These are phyloP conservation scores for Verticillium klebahnii DNA, from an alignment of 2,329 filamentous ascomycete species.

Conservation along the genomic window DNA sequence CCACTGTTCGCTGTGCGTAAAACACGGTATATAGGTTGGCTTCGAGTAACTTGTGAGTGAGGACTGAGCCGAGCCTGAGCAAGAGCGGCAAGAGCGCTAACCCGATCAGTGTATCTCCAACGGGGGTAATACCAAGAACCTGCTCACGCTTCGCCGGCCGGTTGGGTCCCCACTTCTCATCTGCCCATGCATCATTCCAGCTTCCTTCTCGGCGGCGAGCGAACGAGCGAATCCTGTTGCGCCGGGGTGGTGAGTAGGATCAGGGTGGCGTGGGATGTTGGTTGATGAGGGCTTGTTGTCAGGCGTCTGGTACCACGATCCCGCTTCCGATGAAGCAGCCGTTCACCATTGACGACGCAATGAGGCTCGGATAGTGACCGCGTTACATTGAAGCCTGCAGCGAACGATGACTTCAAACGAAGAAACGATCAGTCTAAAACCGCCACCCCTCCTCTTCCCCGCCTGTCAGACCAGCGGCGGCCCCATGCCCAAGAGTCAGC, in stretches of 20 bases:
- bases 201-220: not conserved
- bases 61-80: too few species aligned
- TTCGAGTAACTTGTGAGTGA: too few species aligned
- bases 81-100: too few species aligned
- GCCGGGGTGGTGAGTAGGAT: not conserved
- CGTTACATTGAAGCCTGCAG: not conserved
- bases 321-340: not conserved
- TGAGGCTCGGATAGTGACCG: not conserved
- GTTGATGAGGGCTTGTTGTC: not conserved
- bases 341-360: not conserved
- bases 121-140: not conserved
- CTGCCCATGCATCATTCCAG: not conserved
- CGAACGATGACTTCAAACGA: not conserved
- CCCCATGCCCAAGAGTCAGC: not conserved
- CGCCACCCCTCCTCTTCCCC: not conserved
- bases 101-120: too few species aligned
- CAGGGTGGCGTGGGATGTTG: not conserved
- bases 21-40: too few species aligned
- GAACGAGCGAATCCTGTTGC: not conserved
- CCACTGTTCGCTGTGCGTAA: too few species aligned
- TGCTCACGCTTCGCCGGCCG: not conserved
- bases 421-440: not conserved
- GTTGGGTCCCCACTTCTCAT: not conserved
- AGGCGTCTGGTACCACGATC: not conserved
- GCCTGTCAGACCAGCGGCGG: not conserved